These are phyloP conservation scores for Hypomyces perniciosus DNA, from an alignment of 2,329 filamentous ascomycete genomes.

Conservation along the genomic window DNA sequence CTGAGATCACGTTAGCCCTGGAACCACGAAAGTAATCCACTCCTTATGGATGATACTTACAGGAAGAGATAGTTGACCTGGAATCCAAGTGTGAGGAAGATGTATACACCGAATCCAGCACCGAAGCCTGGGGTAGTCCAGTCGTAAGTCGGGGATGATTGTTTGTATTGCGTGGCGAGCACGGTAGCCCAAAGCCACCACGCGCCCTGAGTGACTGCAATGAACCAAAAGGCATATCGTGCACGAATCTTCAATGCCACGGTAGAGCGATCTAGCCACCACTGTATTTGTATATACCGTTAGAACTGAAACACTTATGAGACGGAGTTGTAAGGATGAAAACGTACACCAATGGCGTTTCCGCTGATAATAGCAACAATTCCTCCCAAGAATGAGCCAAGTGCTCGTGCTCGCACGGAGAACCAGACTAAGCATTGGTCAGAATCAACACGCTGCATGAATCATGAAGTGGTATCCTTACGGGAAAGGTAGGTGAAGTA, in stretches of 20 bases:
- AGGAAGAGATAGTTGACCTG: slow-evolving; percentile 70
- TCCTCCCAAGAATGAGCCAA: slow-evolving; percentile 66
- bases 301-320: slow-evolving; percentile 13
- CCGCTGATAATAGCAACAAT: slow-evolving; percentile 60
- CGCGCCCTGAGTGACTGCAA: slow-evolving; percentile 55
- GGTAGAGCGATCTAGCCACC: slow-evolving; percentile 53
- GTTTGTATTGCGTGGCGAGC: slow-evolving; percentile 54
- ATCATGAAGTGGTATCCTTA: slow-evolving; percentile 7
- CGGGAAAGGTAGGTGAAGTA: slow-evolving; percentile 59
- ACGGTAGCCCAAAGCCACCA: slow-evolving; percentile 71
- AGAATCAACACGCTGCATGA: background rate
- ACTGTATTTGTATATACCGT: slow-evolving; percentile 20
- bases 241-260: slow-evolving; percentile 49
- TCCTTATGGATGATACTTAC: slow-evolving; percentile 30
- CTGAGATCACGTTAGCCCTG: slow-evolving; percentile 26
- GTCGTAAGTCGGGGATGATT: slow-evolving; percentile 55
- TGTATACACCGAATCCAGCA: slow-evolving; percentile 58
- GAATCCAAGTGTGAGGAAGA: slow-evolving; percentile 62
- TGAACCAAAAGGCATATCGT: slow-evolving; percentile 47
- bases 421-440: slow-evolving; percentile 50
- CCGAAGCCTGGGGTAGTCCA: slow-evolving; percentile 61
- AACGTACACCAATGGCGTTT: slow-evolving; percentile 55
- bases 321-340: background rate
- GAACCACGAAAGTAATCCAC: background rate
- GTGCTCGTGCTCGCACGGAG: slow-evolving; percentile 59